These are phyloP conservation scores for Exophiala spinifera DNA, from an alignment of 2,329 filamentous ascomycete genomes.

Conservation along the genomic window DNA sequence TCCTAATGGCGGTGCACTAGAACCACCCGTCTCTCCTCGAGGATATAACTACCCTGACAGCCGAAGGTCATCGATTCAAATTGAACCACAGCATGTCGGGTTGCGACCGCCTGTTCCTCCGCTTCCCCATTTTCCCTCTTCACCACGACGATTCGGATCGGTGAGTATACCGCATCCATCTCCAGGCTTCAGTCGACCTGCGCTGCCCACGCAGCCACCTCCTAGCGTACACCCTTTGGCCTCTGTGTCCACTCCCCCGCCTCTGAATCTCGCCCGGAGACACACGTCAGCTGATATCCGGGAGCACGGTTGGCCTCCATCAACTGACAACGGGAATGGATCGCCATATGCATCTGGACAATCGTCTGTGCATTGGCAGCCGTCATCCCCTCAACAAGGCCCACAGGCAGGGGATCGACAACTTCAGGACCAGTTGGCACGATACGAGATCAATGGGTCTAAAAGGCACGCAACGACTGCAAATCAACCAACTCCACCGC, in stretches of 20 bases:
- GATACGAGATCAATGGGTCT: slow-evolving; percentile 62
- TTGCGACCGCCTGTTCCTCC: slow-evolving; percentile 26
- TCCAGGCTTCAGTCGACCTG: slow-evolving; percentile 68
- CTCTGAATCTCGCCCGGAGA: slow-evolving; percentile 69
- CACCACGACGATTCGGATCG: slow-evolving; percentile 80
- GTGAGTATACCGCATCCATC: slow-evolving; percentile 70
- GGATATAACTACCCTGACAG: slow-evolving; percentile 83
- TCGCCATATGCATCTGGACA: slow-evolving; percentile 67
- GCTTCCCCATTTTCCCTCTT: slow-evolving; percentile 70
- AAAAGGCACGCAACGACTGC: slow-evolving; percentile 39
- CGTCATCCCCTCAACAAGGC: slow-evolving; percentile 50
- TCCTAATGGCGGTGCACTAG: slow-evolving; percentile 59
- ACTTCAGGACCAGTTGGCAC: slow-evolving; percentile 60
- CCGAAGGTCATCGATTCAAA: slow-evolving; percentile 67
- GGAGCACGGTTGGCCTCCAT: slow-evolving; percentile 70
- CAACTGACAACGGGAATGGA: slow-evolving; percentile 38
- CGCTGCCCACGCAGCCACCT: slow-evolving; percentile 67
- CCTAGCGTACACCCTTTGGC: slow-evolving; percentile 59
- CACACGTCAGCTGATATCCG: slow-evolving; percentile 97
- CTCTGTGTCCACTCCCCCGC: slow-evolving; percentile 53
- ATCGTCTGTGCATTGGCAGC: slow-evolving; percentile 59
- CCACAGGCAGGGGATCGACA: slow-evolving; percentile 54
- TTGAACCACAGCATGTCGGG: slow-evolving; percentile 42
- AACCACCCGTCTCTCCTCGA: slow-evolving; percentile 81
- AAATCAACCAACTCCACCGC: slow-evolving; percentile 22